These are phyloP conservation scores for Boletus semigastroideus DNA, from an alignment of 1,284 basidiomycete genomes.

Conservation along the genomic window DNA sequence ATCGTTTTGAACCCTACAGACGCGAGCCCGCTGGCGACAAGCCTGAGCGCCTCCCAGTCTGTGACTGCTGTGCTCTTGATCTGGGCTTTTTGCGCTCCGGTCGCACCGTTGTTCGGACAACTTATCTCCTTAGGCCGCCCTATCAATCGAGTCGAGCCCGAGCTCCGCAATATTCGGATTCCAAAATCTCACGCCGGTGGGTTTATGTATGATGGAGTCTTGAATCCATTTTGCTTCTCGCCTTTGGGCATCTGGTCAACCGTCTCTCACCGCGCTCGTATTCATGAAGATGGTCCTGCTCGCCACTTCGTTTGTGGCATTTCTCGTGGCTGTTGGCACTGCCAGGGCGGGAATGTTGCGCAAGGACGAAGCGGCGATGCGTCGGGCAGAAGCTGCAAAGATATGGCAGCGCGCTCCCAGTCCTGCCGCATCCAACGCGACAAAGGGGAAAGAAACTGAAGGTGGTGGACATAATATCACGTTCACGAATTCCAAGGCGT, in stretches of 20 bases:
- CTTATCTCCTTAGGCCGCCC: too few species aligned
- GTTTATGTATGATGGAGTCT: neutral
- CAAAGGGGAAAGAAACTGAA: slow-evolving; percentile 3
- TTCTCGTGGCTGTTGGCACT: slow-evolving; percentile 7
- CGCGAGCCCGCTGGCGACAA: too few species aligned
- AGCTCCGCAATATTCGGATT: too few species aligned
- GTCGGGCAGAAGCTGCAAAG: slow-evolving; percentile 37
- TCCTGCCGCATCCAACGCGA: slow-evolving; percentile 9
- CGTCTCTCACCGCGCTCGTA: neutral
- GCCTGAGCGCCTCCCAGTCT: too few species aligned
- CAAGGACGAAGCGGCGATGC: slow-evolving; percentile 14
- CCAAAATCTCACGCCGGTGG: too few species aligned
- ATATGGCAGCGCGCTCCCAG: slow-evolving; percentile 34
- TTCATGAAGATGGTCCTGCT: slow-evolving; percentile 15
- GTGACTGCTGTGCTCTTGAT: too few species aligned
- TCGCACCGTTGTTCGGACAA: too few species aligned
- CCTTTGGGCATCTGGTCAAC: neutral
- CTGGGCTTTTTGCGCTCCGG: too few species aligned
- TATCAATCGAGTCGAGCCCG: too few species aligned
- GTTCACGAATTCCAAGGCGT: slow-evolving; percentile 66
- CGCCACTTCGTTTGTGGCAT: neutral
- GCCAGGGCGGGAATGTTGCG: slow-evolving; percentile 20
- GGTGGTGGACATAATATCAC: slow-evolving; percentile 59
- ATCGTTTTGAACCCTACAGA: too few species aligned
- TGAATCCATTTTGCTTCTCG: neutral